Evolutionary conservation across 2,329 filamentous ascomycete genomes (phyloP), one percentile per base, ranked within the genome.

Genomic region (Paraconiothyrium sp.): DNA sequence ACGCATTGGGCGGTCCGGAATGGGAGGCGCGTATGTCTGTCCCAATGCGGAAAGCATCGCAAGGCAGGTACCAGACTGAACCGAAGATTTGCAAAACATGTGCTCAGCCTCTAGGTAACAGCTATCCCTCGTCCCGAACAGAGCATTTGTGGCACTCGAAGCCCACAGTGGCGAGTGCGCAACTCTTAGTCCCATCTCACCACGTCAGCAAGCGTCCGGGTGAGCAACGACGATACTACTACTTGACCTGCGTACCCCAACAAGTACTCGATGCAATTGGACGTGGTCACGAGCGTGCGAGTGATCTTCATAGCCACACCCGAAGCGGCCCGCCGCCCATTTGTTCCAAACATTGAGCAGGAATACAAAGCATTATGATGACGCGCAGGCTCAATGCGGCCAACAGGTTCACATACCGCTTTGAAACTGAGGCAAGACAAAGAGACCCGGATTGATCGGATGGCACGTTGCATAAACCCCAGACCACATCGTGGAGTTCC

Each of bases 301-400:
- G 6, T 55, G 52, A 55, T 55, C 52, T 22, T 34, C 11, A 14
- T 6, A 34, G 14, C 52, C 16, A 44, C 39, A 13, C 52, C 52
- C 43, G 10, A 55, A 43, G 37, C 51, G 22, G 51, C 37, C 20
- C 30, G 20, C n/a, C 22, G 30, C 35, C 9, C 30, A 7, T 47
- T 48, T 47, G 32, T 47, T 14, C 30, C 8, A 43, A 22, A 16
- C 16, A 50, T 57, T 32, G 35, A 50, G 9, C 24, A 27, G 20
- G n/a, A 13, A 46, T 27, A 59, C 35, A 51, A 58, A 46, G 56
- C 35, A 35, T 51, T 52, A 59, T 54, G 57, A 54, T 24, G 57
- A 58, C 14, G n/a, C 30, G 10, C 9, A 24, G 3, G 11, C 57
- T 27, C 27, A 54, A 59, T 59, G 48, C 57, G 48, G 49, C 24